Percentiles rank a stretch among this genome's conserved stretches.
Evolutionary conservation across 73 alveolate genomes (phyloP).

Genomic region (Stentor roeselii): DNA sequence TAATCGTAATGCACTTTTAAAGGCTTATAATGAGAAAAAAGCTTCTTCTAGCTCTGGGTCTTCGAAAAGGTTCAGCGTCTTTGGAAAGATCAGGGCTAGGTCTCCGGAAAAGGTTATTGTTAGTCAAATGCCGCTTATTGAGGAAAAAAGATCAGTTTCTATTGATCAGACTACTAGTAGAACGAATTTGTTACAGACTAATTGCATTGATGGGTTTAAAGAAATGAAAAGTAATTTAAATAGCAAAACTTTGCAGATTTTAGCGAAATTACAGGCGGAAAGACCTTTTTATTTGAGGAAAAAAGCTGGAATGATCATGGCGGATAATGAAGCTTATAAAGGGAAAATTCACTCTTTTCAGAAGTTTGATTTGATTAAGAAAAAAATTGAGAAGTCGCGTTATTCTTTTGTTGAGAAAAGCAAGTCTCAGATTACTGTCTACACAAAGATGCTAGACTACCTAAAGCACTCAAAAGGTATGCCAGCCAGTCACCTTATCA

Average conservation of each 20-base stretch:
- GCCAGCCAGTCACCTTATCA: neutral
- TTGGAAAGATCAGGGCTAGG: neutral
- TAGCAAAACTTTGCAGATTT: neutral
- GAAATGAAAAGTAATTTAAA: neutral
- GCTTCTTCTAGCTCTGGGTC: neutral
- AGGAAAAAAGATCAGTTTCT: neutral
- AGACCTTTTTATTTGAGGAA: neutral
- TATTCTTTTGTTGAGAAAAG: neutral
- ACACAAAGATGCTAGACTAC: neutral
- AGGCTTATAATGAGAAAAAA: slow-evolving; percentile 14
- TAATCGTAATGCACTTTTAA: neutral
- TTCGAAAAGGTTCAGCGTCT: neutral
- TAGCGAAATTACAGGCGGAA: neutral
- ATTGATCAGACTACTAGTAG: neutral
- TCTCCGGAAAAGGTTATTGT: neutral
- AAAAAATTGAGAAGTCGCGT: neutral
- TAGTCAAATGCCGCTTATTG: neutral
- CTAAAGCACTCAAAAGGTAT: neutral
- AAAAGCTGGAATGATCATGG: neutral
- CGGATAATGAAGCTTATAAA: neutral
- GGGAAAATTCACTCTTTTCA: slow-evolving; percentile 6
- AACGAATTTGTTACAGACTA: neutral
- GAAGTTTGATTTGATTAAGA: neutral
- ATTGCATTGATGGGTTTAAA: neutral
- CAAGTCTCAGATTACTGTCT: neutral